Evolutionary conservation across 1,284 basidiomycete species (phyloP), one percentile per base, ranked within the genome.

Genomic region (Testicularia cyperi): DNA sequence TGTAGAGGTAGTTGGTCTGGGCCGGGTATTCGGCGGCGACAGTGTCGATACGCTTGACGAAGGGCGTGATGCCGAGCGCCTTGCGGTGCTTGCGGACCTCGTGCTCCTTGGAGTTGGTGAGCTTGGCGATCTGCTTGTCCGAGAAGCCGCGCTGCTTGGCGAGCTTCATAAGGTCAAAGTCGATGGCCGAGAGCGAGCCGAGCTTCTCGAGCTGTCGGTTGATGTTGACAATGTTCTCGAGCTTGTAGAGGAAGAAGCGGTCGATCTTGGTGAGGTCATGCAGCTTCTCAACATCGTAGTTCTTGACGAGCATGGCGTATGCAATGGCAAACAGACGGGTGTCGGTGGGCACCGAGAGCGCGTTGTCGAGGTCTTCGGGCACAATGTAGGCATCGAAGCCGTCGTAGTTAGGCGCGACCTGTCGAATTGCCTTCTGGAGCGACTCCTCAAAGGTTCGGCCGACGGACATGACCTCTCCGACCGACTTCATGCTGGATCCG

Each of bases 381-480:
- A 86, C 82, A 46, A 86, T 82, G 68, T 90, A 89, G 20, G 78
- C 81, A 65, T 81, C 82, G 69, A 85, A 85, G 6, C 84, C 84
- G 57, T 80, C 76, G 74, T 81, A 86, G 53, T 87, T 84, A 33
- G 94, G 94, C 77, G 96, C 92, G 24, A 98, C 87, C 81, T 95
- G 92, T 67, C 95, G 87, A 67, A 98, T 90, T 39, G 95, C 95
- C 81, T 99, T 99, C 78, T 98, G 95, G 74, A 99, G 82, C 72
- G 88, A 91, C 80, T 99, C 95, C 79, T 99, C 95, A 68, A 96
- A 99, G 1, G 95, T 98, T 66, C 95, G 88, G 35, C 95, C 95
- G 67, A 99, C 97, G 61, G 94, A 94, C 95, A 99, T 98, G 71
- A 98, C 94, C 78, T 98, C 95, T 56, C 95, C 95, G 49, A 99